Conservation (phyloP, 345 rosid genomes). For the Luvunga scandens region DNA sequence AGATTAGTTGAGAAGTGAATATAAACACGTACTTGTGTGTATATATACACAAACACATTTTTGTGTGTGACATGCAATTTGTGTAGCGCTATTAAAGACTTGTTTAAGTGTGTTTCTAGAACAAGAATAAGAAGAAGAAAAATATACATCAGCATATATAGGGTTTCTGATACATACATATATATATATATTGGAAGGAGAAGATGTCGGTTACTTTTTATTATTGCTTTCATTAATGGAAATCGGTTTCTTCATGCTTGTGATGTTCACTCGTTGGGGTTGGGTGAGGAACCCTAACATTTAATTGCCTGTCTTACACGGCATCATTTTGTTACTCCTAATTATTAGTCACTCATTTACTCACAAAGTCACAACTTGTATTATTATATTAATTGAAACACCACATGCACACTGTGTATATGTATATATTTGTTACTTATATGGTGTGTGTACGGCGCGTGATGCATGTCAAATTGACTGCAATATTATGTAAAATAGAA, state of each 20-base stretch:
- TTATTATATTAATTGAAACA: too few relatives aligned
- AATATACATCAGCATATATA: too few relatives aligned
- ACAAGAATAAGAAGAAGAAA: not conserved
- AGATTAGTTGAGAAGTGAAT: conserved; percentile 6
- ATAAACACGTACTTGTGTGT: not conserved
- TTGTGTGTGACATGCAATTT: too few relatives aligned
- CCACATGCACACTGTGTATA: too few relatives aligned
- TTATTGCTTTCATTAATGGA: not conserved
- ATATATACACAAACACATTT: not conserved
- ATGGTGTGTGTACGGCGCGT: too few relatives aligned
- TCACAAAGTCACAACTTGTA: not conserved
- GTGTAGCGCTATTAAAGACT: not conserved
- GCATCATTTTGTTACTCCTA: not conserved
- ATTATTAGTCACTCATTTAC: not conserved
- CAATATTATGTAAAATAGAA: too few relatives aligned
- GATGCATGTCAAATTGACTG: too few relatives aligned
- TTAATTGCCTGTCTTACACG: not conserved
- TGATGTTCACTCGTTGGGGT: not conserved
- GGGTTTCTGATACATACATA: too few relatives aligned
- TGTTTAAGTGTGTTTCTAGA: not conserved
- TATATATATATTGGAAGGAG: not conserved
- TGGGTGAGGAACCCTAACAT: not conserved
- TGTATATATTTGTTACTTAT: too few relatives aligned
- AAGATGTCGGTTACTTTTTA: not conserved
- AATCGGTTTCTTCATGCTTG: not conserved